Evolutionary conservation across 345 rosid genomes (phyloP).

Genomic region (Raphanus raphanistrum): DNA sequence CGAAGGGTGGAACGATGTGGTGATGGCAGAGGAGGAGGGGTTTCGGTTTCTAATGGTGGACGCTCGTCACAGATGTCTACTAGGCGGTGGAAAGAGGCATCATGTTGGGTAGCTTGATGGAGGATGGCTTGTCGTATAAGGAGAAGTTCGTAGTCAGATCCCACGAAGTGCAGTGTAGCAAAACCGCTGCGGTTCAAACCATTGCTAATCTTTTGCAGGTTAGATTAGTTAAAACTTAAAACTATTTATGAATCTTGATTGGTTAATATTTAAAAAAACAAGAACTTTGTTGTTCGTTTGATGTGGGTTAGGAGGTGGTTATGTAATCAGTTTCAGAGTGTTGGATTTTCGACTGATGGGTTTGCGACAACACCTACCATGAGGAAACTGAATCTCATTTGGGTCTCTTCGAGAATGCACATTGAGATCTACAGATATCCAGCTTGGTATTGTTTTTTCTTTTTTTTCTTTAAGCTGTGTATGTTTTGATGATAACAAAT

Average conservation of each 20-base stretch:
- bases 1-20: too few relatives aligned
- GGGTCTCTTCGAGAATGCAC: slow-evolving; percentile 98
- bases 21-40: too few relatives aligned
- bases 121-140: slow-evolving; percentile 76
- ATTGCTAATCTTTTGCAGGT: slow-evolving; percentile 95
- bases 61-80: background rate
- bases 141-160: slow-evolving; percentile 83
- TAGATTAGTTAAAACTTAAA: background rate
- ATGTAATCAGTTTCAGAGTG: slow-evolving; percentile 87
- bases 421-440: slow-evolving; percentile 92
- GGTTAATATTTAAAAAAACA: background rate
- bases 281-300: slow-evolving; percentile 16
- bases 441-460: slow-evolving; percentile 59
- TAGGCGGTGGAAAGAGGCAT: background rate
- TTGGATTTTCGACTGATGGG: slow-evolving; percentile 95
- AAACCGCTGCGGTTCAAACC: slow-evolving; percentile 89
- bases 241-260: background rate
- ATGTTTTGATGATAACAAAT: background rate
- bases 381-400: slow-evolving; percentile 93
- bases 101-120: slow-evolving; percentile 59
- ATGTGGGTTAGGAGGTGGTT: slow-evolving; percentile 69
- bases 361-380: slow-evolving; percentile 80
- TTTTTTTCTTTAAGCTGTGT: slow-evolving; percentile 43
- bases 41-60: background rate
- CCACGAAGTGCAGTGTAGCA: slow-evolving; percentile 89